Conservation (phyloP, 1,139 yeast species). For the Geotrichum reessii region DNA sequence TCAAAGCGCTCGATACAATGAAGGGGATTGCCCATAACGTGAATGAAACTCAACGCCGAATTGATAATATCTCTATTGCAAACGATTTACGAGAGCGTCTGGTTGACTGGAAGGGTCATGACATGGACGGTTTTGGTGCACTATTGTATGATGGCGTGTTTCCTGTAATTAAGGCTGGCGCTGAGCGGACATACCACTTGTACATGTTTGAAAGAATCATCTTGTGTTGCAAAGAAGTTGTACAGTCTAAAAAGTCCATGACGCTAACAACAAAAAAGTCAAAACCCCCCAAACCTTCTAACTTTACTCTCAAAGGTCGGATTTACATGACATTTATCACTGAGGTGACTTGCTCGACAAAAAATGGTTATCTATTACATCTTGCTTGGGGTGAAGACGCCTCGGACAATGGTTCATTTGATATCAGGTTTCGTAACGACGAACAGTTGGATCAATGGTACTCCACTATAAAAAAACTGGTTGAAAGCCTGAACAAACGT, state of each 20-base stretch:
- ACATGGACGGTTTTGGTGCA: conserved; percentile 76
- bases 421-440: conserved; percentile 35
- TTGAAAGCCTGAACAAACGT: conserved; percentile 25
- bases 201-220: conserved; percentile 84
- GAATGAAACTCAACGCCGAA: conserved; percentile 89
- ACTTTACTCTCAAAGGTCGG: conserved; percentile 39
- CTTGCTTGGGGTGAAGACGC: conserved; percentile 38
- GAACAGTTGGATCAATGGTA: conserved; percentile 37
- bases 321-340: conserved; percentile 40
- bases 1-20: conserved; percentile 61
- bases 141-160: conserved; percentile 72
- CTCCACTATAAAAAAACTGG: conserved; percentile 30
- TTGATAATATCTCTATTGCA: conserved; percentile 74
- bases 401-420: conserved; percentile 36
- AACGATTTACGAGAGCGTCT: conserved; percentile 68
- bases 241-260: conserved; percentile 31
- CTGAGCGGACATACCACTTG: conserved; percentile 83
- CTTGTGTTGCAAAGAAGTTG: conserved; percentile 60
- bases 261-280: conserved; percentile 29
- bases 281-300: conserved; percentile 23
- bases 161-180: conserved; percentile 65
- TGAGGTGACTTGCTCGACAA: conserved; percentile 29
- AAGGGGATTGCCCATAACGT: conserved; percentile 77
- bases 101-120: conserved; percentile 92
- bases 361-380: conserved; percentile 31